Evolutionary conservation across 176 grass and related monocot genomes (phyloP).

Genomic region (Musa troglodytarum): DNA sequence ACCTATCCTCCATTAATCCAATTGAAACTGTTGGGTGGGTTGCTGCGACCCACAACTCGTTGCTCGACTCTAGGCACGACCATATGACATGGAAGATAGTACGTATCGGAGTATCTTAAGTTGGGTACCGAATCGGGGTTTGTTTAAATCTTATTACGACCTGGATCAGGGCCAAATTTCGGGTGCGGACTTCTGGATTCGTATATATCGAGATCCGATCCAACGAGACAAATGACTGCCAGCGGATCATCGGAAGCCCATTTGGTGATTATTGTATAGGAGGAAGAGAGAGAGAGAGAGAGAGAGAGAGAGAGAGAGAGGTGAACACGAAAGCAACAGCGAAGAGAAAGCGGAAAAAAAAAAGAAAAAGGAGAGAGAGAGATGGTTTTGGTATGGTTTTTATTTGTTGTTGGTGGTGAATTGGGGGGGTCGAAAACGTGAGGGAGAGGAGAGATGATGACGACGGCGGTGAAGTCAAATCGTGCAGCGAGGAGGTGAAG

Average conservation of each 20-base stretch:
- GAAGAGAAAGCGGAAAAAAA: not conserved
- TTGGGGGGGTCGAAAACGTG: slow-evolving; percentile 1
- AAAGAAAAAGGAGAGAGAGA: not conserved
- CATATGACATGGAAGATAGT: too few species aligned
- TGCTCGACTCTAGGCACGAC: too few species aligned
- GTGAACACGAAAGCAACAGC: too few species aligned
- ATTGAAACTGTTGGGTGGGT: too few species aligned
- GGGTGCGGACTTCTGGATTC: too few species aligned
- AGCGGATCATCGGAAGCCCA: not conserved
- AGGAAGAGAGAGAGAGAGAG: not conserved
- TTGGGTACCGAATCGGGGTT: too few species aligned
- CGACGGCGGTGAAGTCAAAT: slow-evolving; percentile 7
- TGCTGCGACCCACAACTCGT: too few species aligned
- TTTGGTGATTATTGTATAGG: not conserved
- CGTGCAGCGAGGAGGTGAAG: not conserved
- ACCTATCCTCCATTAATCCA: too few species aligned
- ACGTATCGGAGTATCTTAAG: too few species aligned
- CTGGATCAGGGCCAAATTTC: too few species aligned
- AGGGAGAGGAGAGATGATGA: not conserved
- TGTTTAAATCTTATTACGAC: too few species aligned
- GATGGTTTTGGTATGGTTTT: not conserved
- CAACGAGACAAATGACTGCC: not conserved
- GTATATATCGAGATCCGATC: not conserved
- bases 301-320: not conserved
- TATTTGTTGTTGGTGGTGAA: not conserved